phyloP scores from a whole-genome alignment of 352 stramenopile genomes.

The Pythium sp. region DNA sequence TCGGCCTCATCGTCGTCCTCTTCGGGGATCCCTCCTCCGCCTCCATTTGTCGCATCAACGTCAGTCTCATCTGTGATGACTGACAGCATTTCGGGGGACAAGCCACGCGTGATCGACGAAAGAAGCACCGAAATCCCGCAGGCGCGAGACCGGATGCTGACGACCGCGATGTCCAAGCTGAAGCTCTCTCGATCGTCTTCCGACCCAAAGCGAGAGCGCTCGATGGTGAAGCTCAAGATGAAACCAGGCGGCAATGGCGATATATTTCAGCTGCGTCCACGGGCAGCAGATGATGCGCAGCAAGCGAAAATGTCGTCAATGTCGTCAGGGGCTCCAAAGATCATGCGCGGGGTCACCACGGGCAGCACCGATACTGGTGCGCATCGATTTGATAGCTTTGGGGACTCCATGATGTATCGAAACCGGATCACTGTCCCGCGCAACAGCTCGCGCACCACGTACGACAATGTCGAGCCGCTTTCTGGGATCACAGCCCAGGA shows the following conservation, averaged over 20 bases:
- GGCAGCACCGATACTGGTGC: slow-evolving; percentile 30
- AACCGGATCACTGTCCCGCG: slow-evolving; percentile 45
- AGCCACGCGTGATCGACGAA: slow-evolving; percentile 21
- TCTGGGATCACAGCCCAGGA: slow-evolving; percentile 62
- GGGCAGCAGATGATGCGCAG: slow-evolving; percentile 11
- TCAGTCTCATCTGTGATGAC: slow-evolving; percentile 31
- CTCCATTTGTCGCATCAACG: slow-evolving; percentile 25
- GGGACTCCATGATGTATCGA: slow-evolving; percentile 66
- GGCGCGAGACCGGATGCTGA: slow-evolving; percentile 27
- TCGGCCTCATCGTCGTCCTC: slow-evolving; percentile 4
- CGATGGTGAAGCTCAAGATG: slow-evolving; percentile 56
- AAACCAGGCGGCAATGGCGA: slow-evolving; percentile 50
- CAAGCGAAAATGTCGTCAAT: slow-evolving; percentile 7
- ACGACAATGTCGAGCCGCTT: slow-evolving; percentile 75
- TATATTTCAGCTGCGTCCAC: slow-evolving; percentile 49
- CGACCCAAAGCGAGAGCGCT: slow-evolving; percentile 69
- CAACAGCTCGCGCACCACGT: slow-evolving; percentile 69
- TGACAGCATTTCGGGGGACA: slow-evolving; percentile 19
- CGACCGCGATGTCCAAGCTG: slow-evolving; percentile 59
- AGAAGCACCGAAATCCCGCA: slow-evolving; percentile 17
- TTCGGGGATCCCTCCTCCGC: slow-evolving; percentile 20
- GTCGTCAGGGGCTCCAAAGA: slow-evolving; percentile 48
- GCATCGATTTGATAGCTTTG: slow-evolving; percentile 47
- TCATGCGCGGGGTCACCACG: slow-evolving; percentile 62
- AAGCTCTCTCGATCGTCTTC: slow-evolving; percentile 71